Conservation (phyloP, 441 rosid species). For the Breynia disticha region DNA sequence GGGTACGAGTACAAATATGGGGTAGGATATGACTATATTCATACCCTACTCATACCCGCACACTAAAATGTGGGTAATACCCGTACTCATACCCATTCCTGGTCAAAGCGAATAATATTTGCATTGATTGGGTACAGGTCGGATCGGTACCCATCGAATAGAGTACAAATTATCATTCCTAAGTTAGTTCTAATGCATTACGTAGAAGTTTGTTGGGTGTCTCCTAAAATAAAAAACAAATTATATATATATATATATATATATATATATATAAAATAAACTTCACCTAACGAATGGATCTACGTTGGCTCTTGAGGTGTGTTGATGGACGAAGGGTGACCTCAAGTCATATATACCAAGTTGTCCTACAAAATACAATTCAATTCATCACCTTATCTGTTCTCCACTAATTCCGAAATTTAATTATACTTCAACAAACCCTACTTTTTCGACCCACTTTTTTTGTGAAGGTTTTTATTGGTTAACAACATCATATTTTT, state of each 20-base stretch:
- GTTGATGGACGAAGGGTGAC: constrained; percentile 17
- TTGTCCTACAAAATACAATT: not conserved
- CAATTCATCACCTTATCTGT: not conserved
- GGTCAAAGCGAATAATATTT: too few species aligned
- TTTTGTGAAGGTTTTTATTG: too few species aligned
- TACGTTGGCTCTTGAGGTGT: constrained; percentile 16
- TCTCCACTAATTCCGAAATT: constrained; percentile 1
- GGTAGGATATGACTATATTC: too few species aligned
- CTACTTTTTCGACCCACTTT: not conserved
- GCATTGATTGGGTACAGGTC: too few species aligned
- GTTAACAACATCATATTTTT: too few species aligned
- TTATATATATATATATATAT: too few species aligned
- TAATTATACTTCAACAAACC: not conserved
- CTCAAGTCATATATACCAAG: constrained; percentile 4
- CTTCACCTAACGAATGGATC: constrained; percentile 4
- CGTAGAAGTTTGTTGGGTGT: not conserved
- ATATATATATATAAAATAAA: not conserved
- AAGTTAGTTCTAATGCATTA: not conserved
- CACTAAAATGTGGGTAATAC: too few species aligned
- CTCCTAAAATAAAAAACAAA: not conserved
- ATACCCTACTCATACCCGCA: too few species aligned
- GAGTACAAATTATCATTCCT: too few species aligned
- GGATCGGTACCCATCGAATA: too few species aligned
- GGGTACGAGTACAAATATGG: too few species aligned
- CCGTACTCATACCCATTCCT: too few species aligned